phyloP scores from a whole-genome alignment of 2,329 filamentous ascomycete genomes.

The Fusarium xylarioides region DNA sequence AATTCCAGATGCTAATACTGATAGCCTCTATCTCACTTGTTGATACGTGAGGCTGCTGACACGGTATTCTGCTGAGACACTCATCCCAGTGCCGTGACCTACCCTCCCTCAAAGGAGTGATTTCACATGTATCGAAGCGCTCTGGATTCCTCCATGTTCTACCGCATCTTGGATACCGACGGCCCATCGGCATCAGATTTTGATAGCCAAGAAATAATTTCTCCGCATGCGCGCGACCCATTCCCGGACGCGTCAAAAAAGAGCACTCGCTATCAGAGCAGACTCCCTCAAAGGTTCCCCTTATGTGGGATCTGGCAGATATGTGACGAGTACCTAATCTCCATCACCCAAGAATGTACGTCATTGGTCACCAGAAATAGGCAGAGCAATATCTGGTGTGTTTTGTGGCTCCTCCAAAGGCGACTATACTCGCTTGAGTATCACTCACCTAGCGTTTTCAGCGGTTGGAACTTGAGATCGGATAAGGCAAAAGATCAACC shows the following conservation, averaged over 20 bases:
- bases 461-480: not conserved
- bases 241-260: constrained; percentile 26
- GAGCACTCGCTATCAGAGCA: constrained; percentile 6
- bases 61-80: constrained; percentile 23
- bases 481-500: not conserved
- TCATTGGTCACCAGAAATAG: constrained; percentile 26
- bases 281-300: not conserved
- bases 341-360: not conserved
- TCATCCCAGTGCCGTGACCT: constrained; percentile 1
- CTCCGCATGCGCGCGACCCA: constrained; percentile 13
- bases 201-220: constrained; percentile 9
- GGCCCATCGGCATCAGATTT: not conserved
- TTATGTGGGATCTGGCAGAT: not conserved
- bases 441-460: constrained; percentile 5
- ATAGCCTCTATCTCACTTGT: not conserved
- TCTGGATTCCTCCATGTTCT: not conserved
- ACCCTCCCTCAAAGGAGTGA: constrained; percentile 23
- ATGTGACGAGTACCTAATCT: constrained; percentile 13
- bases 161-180: not conserved
- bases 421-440: constrained; percentile 22
- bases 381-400: not conserved
- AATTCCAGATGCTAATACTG: constrained; percentile 32
- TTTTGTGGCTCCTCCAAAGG: constrained; percentile 11
- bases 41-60: not conserved
- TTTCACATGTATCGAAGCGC: not conserved